Conservation (phyloP, 2,329 filamentous ascomycete genomes). For the Colletotrichum brevisporum region DNA sequence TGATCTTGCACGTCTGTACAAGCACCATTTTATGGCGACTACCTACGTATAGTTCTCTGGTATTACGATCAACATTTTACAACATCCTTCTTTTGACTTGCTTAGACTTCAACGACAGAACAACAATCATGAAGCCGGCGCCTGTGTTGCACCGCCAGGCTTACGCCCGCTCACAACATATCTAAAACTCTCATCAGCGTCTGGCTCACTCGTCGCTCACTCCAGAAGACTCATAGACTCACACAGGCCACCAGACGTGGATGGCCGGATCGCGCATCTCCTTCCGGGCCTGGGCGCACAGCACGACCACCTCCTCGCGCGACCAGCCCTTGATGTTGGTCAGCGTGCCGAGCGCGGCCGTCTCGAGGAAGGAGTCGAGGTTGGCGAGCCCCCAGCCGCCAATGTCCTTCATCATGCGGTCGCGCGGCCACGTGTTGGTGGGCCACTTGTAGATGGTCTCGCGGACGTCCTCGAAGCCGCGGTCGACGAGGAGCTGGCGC, state of each 20-base stretch:
- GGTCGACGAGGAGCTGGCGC: conserved; percentile 46
- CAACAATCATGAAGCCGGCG: not conserved
- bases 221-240: not conserved
- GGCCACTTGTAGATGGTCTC: conserved; percentile 52
- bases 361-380: conserved; percentile 50
- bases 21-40: not conserved
- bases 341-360: conserved; percentile 53
- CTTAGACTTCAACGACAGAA: too few relatives aligned
- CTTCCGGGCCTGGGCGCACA: conserved; percentile 43
- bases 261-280: conserved; percentile 45
- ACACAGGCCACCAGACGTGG: conserved; percentile 46
- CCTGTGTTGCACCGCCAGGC: not conserved
- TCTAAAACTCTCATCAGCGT: not conserved
- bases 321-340: conserved; percentile 55
- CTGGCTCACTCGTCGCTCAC: not conserved
- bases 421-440: conserved; percentile 53
- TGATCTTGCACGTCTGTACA: too few relatives aligned
- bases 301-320: conserved; percentile 47
- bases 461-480: conserved; percentile 53
- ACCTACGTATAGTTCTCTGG: not conserved
- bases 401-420: conserved; percentile 52
- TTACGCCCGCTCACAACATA: conserved; percentile 30
- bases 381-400: conserved; percentile 51
- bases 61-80: not conserved
- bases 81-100: too few relatives aligned